Conservation (phyloP, 139 green algal species). For the Coelastrella sp. region DNA sequence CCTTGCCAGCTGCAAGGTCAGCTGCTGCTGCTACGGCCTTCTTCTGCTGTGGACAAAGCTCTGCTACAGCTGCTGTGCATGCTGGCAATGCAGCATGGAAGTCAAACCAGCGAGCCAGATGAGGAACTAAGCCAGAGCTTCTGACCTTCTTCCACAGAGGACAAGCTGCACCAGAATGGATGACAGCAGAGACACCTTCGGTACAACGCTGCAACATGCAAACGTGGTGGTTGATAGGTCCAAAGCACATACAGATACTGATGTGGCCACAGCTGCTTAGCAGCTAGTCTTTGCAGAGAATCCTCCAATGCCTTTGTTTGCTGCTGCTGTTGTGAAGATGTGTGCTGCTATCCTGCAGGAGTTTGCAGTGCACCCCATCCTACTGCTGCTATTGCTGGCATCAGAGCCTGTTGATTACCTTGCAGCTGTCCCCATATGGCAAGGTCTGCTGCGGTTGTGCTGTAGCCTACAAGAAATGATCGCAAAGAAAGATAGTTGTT, state of each 20-base stretch:
- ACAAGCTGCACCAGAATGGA: conserved; percentile 47
- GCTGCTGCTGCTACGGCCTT: conserved; percentile 43
- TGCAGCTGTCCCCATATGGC: conserved; percentile 88
- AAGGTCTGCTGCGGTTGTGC: conserved; percentile 85
- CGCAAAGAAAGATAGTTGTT: conserved; percentile 84
- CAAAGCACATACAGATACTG: too few species aligned
- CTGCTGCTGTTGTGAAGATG: too few species aligned
- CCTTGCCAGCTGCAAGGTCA: conserved; percentile 45
- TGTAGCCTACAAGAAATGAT: conserved; percentile 88
- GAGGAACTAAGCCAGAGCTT: conserved; percentile 58
- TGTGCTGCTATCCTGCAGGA: too few species aligned
- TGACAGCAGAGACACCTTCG: too few species aligned
- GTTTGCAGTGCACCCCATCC: not conserved
- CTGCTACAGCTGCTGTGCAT: conserved; percentile 57
- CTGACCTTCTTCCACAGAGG: conserved; percentile 81
- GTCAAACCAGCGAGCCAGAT: conserved; percentile 89
- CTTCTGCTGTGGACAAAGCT: conserved; percentile 56
- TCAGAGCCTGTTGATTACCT: conserved; percentile 46
- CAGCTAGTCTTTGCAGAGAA: too few species aligned
- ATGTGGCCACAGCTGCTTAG: too few species aligned
- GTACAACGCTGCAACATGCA: too few species aligned
- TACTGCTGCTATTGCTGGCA: not conserved
- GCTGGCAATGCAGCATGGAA: conserved; percentile 61
- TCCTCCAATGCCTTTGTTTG: too few species aligned
- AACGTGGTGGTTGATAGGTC: too few species aligned